These are phyloP conservation scores for Suillus brevipes DNA, from an alignment of 768 basidiomycete species.

Conservation along the genomic window DNA sequence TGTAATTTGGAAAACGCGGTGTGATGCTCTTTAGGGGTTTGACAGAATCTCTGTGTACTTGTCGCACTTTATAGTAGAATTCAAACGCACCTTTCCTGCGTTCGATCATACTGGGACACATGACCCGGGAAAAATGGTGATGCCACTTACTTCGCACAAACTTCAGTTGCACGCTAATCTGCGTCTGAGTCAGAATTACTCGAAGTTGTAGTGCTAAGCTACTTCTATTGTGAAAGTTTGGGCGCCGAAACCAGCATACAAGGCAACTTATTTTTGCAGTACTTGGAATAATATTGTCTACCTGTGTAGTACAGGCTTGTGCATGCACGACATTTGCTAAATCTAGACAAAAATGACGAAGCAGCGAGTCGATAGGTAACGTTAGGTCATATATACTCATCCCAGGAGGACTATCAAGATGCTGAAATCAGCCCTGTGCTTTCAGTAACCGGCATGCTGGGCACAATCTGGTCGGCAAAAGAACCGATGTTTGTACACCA, in stretches of 20 bases:
- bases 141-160: background rate
- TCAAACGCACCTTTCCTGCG: background rate
- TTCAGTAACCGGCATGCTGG: background rate
- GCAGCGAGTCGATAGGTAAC: background rate
- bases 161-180: background rate
- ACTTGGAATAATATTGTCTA: background rate
- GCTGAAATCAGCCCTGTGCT: background rate
- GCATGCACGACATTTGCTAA: background rate
- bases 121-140: background rate
- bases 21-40: background rate
- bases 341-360: background rate
- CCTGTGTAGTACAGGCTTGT: background rate
- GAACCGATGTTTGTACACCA: background rate
- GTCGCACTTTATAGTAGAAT: background rate
- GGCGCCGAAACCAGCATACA: background rate
- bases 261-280: background rate
- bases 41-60: background rate
- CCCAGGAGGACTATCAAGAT: background rate
- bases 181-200: background rate
- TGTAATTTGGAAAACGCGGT: background rate
- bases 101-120: background rate
- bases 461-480: background rate
- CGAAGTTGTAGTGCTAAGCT: background rate
- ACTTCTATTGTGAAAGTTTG: background rate
- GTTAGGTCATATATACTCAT: background rate